A percentile compares a stretch with the other conserved stretches of the same genome.
phyloP scores from a whole-genome alignment of 768 basidiomycete species.

The Trametes cingulata region DNA sequence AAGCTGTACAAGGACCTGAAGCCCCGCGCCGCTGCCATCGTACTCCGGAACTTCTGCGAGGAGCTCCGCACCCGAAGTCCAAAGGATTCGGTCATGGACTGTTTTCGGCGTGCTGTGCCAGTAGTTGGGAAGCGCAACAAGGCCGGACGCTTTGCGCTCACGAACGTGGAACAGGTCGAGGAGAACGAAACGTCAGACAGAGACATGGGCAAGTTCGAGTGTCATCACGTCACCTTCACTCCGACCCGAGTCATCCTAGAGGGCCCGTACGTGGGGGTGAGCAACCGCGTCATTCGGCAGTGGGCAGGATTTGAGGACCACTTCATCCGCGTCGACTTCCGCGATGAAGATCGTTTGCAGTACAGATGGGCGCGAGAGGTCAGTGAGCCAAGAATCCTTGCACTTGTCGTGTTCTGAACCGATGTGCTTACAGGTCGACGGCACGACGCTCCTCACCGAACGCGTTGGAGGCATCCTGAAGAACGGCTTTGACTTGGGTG shows the following conservation, averaged over 20 bases:
- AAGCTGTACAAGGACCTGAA: slow-evolving; percentile 35
- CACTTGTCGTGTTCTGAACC: not conserved
- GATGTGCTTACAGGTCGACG: slow-evolving; percentile 25
- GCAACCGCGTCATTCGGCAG: slow-evolving; percentile 77
- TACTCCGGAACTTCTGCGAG: slow-evolving; percentile 58
- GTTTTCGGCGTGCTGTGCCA: slow-evolving; percentile 44
- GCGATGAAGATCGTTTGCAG: slow-evolving; percentile 78
- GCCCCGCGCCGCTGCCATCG: slow-evolving; percentile 43
- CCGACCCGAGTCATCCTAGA: slow-evolving; percentile 54
- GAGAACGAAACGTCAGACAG: not conserved
- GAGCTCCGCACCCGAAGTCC: slow-evolving; percentile 45
- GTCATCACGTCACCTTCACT: slow-evolving; percentile 61
- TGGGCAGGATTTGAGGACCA: slow-evolving; percentile 60
- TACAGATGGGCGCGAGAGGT: slow-evolving; percentile 72
- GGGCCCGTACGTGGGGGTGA: slow-evolving; percentile 74
- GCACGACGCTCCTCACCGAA: slow-evolving; percentile 26
- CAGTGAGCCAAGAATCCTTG: not conserved
- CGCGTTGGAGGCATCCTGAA: slow-evolving; percentile 36
- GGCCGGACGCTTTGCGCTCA: not conserved
- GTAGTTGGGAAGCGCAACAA: slow-evolving; percentile 4
- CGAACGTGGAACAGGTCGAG: not conserved
- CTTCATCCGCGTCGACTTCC: slow-evolving; percentile 83
- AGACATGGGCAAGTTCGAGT: slow-evolving; percentile 49
- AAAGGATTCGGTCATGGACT: slow-evolving; percentile 43
- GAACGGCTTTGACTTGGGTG: slow-evolving; percentile 68